These are phyloP conservation scores for Sclerotinia minor DNA, from an alignment of 2,329 filamentous ascomycete species.

Conservation along the genomic window DNA sequence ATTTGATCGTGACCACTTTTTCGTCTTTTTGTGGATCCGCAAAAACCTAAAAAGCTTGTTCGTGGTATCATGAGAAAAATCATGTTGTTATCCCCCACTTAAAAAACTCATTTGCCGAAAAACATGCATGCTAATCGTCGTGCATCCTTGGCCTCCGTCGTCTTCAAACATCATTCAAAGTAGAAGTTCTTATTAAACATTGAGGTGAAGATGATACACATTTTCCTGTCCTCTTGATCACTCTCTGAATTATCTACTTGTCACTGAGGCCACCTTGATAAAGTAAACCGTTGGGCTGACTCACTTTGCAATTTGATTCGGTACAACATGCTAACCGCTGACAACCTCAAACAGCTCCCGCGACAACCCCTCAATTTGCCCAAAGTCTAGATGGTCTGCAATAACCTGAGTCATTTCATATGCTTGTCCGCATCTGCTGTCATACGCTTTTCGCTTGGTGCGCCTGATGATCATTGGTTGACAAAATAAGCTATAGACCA, in stretches of 20 bases:
- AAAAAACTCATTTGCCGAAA: conserved; percentile 21
- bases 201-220: neutral
- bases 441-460: conserved; percentile 20
- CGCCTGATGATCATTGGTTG: conserved; percentile 24
- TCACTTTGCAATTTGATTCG: neutral
- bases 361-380: conserved; percentile 9
- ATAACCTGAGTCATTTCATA: conserved; percentile 24
- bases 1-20: conserved; percentile 9
- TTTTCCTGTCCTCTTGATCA: neutral
- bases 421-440: conserved; percentile 23
- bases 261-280: neutral
- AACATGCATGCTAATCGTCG: conserved; percentile 16
- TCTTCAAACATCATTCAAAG: conserved; percentile 14
- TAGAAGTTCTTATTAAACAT: neutral
- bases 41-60: conserved; percentile 15
- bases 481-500: conserved; percentile 8
- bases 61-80: conserved; percentile 10
- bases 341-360: conserved; percentile 13
- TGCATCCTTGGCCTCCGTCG: conserved; percentile 12
- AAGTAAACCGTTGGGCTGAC: conserved; percentile 16
- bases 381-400: conserved; percentile 14
- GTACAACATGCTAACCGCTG: conserved; percentile 14
- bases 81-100: conserved; percentile 8
- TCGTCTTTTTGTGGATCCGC: neutral
- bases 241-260: neutral